Evolutionary conservation across 345 rosid species (phyloP), one percentile per base, ranked within the genome.

Genomic region (Combretum micranthum): DNA sequence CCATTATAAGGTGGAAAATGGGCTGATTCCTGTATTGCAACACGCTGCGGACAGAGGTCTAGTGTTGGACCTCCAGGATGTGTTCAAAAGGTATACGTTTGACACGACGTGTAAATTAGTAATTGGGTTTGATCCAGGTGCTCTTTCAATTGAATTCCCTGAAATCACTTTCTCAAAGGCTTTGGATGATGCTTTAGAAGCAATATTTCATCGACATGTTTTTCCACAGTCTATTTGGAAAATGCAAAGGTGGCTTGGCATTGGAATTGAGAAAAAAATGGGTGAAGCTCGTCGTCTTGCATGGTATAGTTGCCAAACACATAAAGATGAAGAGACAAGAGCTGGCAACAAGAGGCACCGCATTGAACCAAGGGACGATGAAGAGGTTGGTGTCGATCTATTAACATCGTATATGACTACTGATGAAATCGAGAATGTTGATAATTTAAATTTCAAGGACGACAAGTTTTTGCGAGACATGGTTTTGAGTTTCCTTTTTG

Each of bases 401-500:
- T 37, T 84, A 53, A 70, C 75, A 20, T 73, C 75, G 2, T 80
- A 73, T 42, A 57, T 82, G 52, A 64, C 55, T 21, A 60, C 55
- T 21, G 59, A 61, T 39, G 64, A 69, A 15, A 62, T 56, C 5
- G 21, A 18, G 45, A 61, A 42, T 12, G 21, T 46, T 2, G 62
- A 57, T 0, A 51, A 32, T 32, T 32, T 61, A 16, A 17, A 67
- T 12, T 61, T 69, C 2, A 55, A 53, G 39, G 74, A 57, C 15
- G 74, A 80, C 21, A 64, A 69, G 44, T 82, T 77, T 60, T 39
- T 85, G 6, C 75, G 79, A 64, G 91, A 82, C 66, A 82, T 69
- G 16, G 26, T 82, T 47, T 21, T 80, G 56, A 77, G 64, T 55
- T 71, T 85, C 71, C 47, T 82, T 72, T 17, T 80, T 46, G 88